Evolutionary conservation across 2,329 filamentous ascomycete genomes (phyloP).

Genomic region (Fusarium fracticaudum): DNA sequence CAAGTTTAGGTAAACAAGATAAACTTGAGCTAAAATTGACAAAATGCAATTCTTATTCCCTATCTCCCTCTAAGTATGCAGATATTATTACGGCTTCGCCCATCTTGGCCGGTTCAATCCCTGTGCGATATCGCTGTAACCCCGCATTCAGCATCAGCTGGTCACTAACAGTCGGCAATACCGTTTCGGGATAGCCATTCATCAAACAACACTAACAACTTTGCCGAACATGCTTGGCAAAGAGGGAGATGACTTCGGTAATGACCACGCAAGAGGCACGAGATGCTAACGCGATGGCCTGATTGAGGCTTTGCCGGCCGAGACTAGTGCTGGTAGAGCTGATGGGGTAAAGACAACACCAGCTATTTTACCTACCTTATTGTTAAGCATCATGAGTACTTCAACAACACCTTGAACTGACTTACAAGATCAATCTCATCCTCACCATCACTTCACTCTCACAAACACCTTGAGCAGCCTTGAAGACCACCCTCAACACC

Average conservation of each 20-base stretch:
- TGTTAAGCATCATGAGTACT: background rate
- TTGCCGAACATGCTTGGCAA: background rate
- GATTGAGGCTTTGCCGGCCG: background rate
- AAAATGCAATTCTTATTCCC: background rate
- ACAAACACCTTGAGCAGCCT: background rate
- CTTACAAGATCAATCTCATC: background rate
- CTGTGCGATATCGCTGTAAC: background rate
- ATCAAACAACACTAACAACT: background rate
- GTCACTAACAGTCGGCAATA: background rate
- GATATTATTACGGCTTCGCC: rapidly evolving
- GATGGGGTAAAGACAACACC: background rate
- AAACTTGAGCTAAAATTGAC: background rate
- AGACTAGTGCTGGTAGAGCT: background rate
- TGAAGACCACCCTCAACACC: background rate
- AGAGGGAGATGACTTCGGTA: background rate
- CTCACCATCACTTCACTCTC: background rate
- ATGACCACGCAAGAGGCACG: background rate
- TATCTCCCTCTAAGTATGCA: background rate
- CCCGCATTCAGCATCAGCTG: background rate
- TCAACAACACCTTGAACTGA: background rate
- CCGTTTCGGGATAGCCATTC: background rate
- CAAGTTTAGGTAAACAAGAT: background rate
- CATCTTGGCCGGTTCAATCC: background rate
- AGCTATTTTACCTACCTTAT: background rate
- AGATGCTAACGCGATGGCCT: background rate